phyloP scores from a whole-genome alignment of 2,329 filamentous ascomycete species.

The Rhynchosporium agropyri region DNA sequence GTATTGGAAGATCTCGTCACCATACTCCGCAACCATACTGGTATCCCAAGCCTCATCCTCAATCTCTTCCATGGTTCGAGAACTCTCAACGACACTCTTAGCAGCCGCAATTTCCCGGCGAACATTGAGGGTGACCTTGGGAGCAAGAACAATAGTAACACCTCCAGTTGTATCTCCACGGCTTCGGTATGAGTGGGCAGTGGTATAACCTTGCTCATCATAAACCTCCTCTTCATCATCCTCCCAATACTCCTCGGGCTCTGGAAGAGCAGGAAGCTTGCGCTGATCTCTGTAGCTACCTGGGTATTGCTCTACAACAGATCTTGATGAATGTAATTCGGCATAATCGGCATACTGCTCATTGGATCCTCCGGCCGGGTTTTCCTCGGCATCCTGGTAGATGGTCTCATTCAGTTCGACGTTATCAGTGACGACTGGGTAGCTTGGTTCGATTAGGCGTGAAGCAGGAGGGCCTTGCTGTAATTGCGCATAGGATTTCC shows the following conservation, averaged over 20 bases:
- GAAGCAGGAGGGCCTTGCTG: slow-evolving; percentile 34
- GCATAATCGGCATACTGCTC: slow-evolving; percentile 22
- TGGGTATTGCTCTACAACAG: not conserved
- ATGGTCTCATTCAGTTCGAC: slow-evolving; percentile 26
- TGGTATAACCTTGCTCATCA: slow-evolving; percentile 71
- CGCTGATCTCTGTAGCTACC: slow-evolving; percentile 22
- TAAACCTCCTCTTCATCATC: slow-evolving; percentile 69
- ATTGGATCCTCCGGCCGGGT: slow-evolving; percentile 20
- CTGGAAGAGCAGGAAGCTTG: slow-evolving; percentile 33
- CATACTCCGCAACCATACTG: slow-evolving; percentile 97
- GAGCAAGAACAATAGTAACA: slow-evolving; percentile 68
- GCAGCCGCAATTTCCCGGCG: slow-evolving; percentile 73
- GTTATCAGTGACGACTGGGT: slow-evolving; percentile 20
- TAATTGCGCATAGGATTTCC: slow-evolving; percentile 37
- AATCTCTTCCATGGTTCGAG: slow-evolving; percentile 66
- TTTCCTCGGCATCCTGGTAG: slow-evolving; percentile 30
- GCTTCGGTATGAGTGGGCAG: slow-evolving; percentile 77
- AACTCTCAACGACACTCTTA: slow-evolving; percentile 37
- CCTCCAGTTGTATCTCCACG: slow-evolving; percentile 71
- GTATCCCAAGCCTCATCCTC: slow-evolving; percentile 92
- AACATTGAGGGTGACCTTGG: slow-evolving; percentile 68
- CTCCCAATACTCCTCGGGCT: slow-evolving; percentile 67
- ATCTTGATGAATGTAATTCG: slow-evolving; percentile 4
- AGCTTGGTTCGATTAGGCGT: slow-evolving; percentile 36
- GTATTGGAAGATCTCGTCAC: slow-evolving; percentile 92